phyloP scores from a whole-genome alignment of 768 basidiomycete species.

The Amanita thiersii region DNA sequence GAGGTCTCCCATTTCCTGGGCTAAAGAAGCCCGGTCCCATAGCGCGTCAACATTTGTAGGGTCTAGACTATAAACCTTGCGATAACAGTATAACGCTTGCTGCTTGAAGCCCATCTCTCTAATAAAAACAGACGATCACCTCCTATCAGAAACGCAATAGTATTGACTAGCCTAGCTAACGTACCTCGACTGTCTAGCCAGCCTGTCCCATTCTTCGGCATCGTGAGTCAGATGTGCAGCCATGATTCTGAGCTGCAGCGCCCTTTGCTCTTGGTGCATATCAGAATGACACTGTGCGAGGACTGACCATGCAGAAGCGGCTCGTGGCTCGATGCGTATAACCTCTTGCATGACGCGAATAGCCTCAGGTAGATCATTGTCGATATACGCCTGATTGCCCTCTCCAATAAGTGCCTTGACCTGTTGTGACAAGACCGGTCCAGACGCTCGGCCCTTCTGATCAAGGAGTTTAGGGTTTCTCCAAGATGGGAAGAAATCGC shows the following conservation, averaged over 20 bases:
- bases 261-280: constrained; percentile 56
- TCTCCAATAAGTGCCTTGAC: constrained; percentile 72
- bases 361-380: constrained; percentile 56
- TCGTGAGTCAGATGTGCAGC: constrained; percentile 83
- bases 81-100: constrained; percentile 88
- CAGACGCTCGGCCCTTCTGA: constrained; percentile 37
- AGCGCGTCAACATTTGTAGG: constrained; percentile 77
- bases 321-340: constrained; percentile 87
- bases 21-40: constrained; percentile 83
- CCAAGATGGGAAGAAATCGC: neutral
- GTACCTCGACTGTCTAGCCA: constrained; percentile 71
- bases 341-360: constrained; percentile 84
- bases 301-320: constrained; percentile 78
- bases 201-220: constrained; percentile 79
- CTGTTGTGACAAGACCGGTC: constrained; percentile 58
- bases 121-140: neutral
- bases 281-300: constrained; percentile 81
- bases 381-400: constrained; percentile 83
- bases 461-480: neutral
- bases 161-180: no score
- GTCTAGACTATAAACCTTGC: constrained; percentile 73
- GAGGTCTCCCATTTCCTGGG: constrained; percentile 66
- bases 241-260: constrained; percentile 80
- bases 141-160: neutral
- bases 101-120: constrained; percentile 69